These are phyloP conservation scores for Penicillium freii DNA, from an alignment of 2,329 filamentous ascomycete genomes.

Conservation along the genomic window DNA sequence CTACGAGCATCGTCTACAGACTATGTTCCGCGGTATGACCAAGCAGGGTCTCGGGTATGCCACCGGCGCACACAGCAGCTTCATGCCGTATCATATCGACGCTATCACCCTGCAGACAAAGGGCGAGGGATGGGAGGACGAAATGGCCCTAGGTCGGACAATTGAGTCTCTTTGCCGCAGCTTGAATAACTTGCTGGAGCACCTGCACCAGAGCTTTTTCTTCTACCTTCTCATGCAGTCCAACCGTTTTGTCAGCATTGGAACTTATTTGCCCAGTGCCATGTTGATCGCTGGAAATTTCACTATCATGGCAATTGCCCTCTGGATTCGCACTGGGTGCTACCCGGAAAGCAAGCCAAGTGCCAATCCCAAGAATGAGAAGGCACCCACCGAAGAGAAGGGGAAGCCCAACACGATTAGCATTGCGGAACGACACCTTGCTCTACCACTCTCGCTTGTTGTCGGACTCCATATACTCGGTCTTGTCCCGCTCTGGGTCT, in stretches of 20 bases:
- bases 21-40: slow-evolving; percentile 89
- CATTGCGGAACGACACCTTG: slow-evolving; percentile 40
- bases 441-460: slow-evolving; percentile 66
- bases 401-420: slow-evolving; percentile 12
- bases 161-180: slow-evolving; percentile 89
- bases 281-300: slow-evolving; percentile 96
- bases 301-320: slow-evolving; percentile 86
- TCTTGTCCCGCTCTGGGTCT: slow-evolving; percentile 77
- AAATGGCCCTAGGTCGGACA: slow-evolving; percentile 89
- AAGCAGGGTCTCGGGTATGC: slow-evolving; percentile 86
- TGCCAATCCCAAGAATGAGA: slow-evolving; percentile 34
- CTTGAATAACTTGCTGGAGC: slow-evolving; percentile 93
- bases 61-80: slow-evolving; percentile 87
- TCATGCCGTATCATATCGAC: slow-evolving; percentile 97
- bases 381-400: slow-evolving; percentile 17
- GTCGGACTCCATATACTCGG: slow-evolving; percentile 72
- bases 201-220: slow-evolving; percentile 98
- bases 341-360: slow-evolving; percentile 28
- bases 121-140: slow-evolving; percentile 92
- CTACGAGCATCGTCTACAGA: slow-evolving; percentile 78
- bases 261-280: slow-evolving; percentile 94
- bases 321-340: slow-evolving; percentile 88
- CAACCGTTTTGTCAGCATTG: slow-evolving; percentile 94
- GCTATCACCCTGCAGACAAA: slow-evolving; percentile 89
- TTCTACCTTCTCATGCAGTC: slow-evolving; percentile 93